Evolutionary conservation across 1,284 basidiomycete genomes (phyloP), one percentile per base, ranked within the genome.

Genomic region (Apiotrichum domesticum): DNA sequence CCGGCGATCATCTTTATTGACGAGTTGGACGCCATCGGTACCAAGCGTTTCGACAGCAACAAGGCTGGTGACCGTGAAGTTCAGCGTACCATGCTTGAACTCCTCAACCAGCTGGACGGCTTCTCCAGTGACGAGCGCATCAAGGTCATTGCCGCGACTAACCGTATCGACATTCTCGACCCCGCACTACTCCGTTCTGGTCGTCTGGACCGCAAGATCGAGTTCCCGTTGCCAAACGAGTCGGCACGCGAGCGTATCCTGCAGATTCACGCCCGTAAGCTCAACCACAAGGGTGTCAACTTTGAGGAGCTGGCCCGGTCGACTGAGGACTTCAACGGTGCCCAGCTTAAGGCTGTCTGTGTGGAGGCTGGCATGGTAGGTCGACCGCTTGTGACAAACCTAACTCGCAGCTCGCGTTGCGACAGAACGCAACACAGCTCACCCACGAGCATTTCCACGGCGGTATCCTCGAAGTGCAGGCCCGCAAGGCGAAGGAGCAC

Each of bases 1-100:
- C 95, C 95, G 4, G 94, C 93, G 14, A 98, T 98, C 67, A 92
- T 98, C 53, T 98, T 98, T 77, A 98, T 98, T 74, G 95, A 98
- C 75, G 95, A 98, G 76, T 87, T 98, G 62, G 95, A 98, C 71
- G 95, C 95, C 44, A 86, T 98, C 68, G 95, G 96, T 71, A 98
- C 96, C 7, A 99, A 99, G 78, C 88, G 95, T 82, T 96, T 98
- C 75, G 96, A 98, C 68, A 94, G 90, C 50, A 96, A 94, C 69
- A 98, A 96, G 55, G 88, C 90, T 47, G 96, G 96, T 66, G 96
- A 99, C 78, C 86, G 96, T 65, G 96, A 99, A 80, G 97, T 98
- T 62, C 96, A 99, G 76, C 84, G 96, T 57, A 99, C 96, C 45
- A 98, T 99, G 96, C 82, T 98, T 74, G 96, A 99, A 74, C 82